Base-by-base conservation (phyloP, 495 filamentous ascomycete genomes). In the Ramalina intermedia region DNA sequence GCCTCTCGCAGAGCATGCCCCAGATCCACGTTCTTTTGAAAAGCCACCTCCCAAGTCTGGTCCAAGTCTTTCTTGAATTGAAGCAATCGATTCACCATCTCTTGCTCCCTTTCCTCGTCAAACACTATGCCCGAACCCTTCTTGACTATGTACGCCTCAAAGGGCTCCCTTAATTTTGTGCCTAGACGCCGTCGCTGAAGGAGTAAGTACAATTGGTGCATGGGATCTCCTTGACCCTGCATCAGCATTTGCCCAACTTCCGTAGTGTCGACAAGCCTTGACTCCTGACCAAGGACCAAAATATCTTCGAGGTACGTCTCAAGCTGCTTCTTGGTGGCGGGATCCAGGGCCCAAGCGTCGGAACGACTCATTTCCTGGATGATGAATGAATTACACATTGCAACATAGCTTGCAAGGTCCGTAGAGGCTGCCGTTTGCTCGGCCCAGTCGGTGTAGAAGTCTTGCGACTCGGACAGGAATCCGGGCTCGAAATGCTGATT, bases 31-130 rank as follows among this genome's bases (percentile, higher is more conserved):
- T 96, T 73, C 44, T 73, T 76, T 43, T 75, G 70, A 57, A 96
- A 95, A 0, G 87, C 74, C 41, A 79, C 70, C 42, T 73, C 68
- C 63, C 81, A 82, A 24, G 84, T 80, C 35, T 78, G 63, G 56
- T 96, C 87, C 4, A 94, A 73, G 26, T 82, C 74, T 50, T 75
- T 74, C 63, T 94, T 91, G 55, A 98, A 82, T 40, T 82, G 73
- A 6, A 98, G 72, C 14, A 98, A 67, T 18, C 85, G 75, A 5
- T 81, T 63, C 2, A 98, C 79, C 91, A 96, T 98, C n/a, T 87
- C 78, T 39, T 83, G 77, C 44, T 81, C 79, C 27, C 82, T 75
- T 4, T 74, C 72, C 26, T 80, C 80, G 58, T 95, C 88, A 50
- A 82, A 80, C 9, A 96, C 79, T 46, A 98, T 94, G 2, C 53